Evolutionary conservation across 331 rosid species (phyloP), one percentile per base, ranked within the genome.

Genomic region (Ulmus americana): DNA sequence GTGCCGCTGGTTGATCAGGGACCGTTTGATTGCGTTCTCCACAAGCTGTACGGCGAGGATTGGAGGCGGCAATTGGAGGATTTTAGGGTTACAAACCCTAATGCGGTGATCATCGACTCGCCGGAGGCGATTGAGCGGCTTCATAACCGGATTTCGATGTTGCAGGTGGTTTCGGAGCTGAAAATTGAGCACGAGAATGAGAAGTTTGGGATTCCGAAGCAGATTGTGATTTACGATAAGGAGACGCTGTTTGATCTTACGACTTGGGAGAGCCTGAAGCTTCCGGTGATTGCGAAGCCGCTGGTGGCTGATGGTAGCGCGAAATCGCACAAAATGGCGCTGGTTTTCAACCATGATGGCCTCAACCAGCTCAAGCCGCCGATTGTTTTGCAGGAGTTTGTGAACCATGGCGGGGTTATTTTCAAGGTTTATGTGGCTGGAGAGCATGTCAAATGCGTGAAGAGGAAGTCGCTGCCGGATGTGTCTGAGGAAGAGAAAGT

Each of bases 221-320:
- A 92, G 82, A 92, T 88, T 66, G 95, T 88, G 13, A 83, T 92
- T 42, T 86, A 86, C 61, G 97, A 92, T 63, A 84, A 76, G 71
- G 94, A 85, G 43, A 84, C 95, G 3, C 82, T 92, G 5, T 62
- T 77, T 20, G 95, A 88, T 57, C 77, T 70, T 0, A 88, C 73
- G 68, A 79, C 87, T 0, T 85, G 86, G 85, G 96, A 83, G 70
- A 75, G 78, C 1, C 70, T 92, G 45, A 92, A 85, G 84, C 88
- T 88, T 49, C 97, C 97, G 64, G 84, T 92, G 61, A 85, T 92
- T 13, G 87, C 96, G 9, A 91, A 91, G 78, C 97, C 97, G 6
- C 59, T 91, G 13, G 97, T 91, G 1, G 96, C 97, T 0, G 97
- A 91, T 67, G 97, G 97, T 1, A 88, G 96, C 69, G 97, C 96